Conservation (phyloP, 768 basidiomycete species). For the Rhodocollybia butyracea region DNA sequence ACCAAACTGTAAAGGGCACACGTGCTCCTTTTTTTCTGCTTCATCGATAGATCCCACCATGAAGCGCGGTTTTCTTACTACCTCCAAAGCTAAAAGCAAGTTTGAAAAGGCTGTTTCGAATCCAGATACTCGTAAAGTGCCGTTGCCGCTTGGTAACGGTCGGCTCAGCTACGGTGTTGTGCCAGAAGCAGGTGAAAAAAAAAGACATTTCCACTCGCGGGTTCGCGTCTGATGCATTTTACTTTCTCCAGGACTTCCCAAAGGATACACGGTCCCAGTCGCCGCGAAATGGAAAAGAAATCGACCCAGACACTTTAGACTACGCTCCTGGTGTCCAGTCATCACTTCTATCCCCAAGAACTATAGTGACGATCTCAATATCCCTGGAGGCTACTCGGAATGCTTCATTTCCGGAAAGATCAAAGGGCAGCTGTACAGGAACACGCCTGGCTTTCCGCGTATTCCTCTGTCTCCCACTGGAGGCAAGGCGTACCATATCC, state of each 20-base stretch:
- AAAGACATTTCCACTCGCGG: background rate
- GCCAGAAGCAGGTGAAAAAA: background rate
- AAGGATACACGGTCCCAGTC: background rate
- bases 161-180: background rate
- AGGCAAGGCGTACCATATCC: constrained; percentile 12
- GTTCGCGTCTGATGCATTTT: background rate
- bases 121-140: background rate
- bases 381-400: background rate
- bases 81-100: background rate
- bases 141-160: background rate
- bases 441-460: background rate
- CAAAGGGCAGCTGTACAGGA: background rate
- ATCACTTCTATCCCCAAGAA: background rate
- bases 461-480: background rate
- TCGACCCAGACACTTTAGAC: background rate
- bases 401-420: background rate
- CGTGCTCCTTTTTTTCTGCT: no score
- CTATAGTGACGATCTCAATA: background rate
- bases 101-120: background rate
- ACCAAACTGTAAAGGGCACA: no score
- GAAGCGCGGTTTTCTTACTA: background rate
- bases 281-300: background rate
- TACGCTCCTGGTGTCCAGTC: background rate
- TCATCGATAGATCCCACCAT: no score
- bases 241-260: background rate